phyloP scores from a whole-genome alignment of 441 rosid species.

The Erodium chrysanthum region DNA sequence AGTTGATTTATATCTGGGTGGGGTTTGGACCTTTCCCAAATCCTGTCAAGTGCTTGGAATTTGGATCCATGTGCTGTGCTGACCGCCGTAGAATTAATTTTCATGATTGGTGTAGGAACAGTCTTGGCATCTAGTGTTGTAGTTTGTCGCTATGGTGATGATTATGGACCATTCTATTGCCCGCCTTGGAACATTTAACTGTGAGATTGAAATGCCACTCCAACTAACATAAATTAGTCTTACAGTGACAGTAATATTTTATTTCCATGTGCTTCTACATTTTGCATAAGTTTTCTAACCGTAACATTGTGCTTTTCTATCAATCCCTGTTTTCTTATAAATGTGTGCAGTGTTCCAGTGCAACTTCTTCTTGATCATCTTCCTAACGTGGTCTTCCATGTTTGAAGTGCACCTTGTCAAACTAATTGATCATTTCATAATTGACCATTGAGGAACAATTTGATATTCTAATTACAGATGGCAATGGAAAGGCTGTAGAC shows the following conservation, averaged over 20 bases:
- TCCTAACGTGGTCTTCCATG: neutral
- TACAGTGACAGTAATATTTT: neutral
- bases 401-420: neutral
- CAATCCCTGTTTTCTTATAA: neutral
- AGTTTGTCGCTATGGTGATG: no score
- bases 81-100: neutral
- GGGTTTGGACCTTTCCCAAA: neutral
- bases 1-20: neutral
- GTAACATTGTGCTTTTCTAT: neutral
- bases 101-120: neutral
- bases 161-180: no score
- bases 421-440: neutral
- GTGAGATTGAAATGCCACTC: neutral
- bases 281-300: neutral
- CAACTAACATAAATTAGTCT: neutral
- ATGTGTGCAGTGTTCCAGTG: neutral
- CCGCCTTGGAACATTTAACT: neutral
- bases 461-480: neutral
- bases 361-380: neutral
- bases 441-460: neutral
- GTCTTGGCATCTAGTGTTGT: no score
- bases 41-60: neutral
- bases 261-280: neutral
- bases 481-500: conserved; percentile 7
- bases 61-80: neutral